Base-by-base conservation (phyloP, 352 stramenopile genomes). In the Globisporangium camurandrum region DNA sequence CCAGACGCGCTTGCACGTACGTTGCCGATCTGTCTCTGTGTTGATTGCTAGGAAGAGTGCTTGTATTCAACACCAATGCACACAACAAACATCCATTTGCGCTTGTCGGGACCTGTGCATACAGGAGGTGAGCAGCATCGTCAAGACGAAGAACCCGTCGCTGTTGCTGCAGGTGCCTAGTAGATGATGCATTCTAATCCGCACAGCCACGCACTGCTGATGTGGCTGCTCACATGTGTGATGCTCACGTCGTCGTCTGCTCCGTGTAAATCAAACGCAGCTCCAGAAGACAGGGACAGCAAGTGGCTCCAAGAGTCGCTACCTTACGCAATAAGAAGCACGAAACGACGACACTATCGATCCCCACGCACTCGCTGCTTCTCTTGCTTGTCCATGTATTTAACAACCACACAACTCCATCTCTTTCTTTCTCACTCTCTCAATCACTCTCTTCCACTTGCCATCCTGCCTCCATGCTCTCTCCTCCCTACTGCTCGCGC, bases 131-230 rank as follows among this genome's bases (percentile, higher is more conserved):
- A 96, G 96, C 65, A 96, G 87, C 54, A 90, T 97, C 38, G 87
- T 97, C 53, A 97, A 97, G 65, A 84, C 92, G 39, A 97, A 97
- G 59, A 97, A 97, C 54, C 89, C 91, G 36, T 96, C 82, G 34
- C 66, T 97, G 52, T 56, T 98, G 51, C 61, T 97, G 34, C 91
- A 97, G 76, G 75, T 97, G 56, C 33, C 10, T 41, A 12, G 36
- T 7, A 20, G 12, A 4, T 30, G 27, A 4, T 7, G n/a, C 38
- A 11, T 24, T 47, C 22, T 7, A 26, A 8, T 1, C 17, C 28
- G 3, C 6, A n/a, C 14, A 10, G 26, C 17, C 20, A 20, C 12
- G n/a, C n/a, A n/a, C n/a, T n/a, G n/a, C n/a, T n/a, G n/a, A n/a
- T n/a, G n/a, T n/a, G n/a, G n/a, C n/a, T n/a, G n/a, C n/a, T n/a